A percentile compares a stretch with the other conserved stretches of the same genome.
Evolutionary conservation across 78 protist genomes (phyloP).

Genomic region (Dictyostelium brefeldianum): DNA sequence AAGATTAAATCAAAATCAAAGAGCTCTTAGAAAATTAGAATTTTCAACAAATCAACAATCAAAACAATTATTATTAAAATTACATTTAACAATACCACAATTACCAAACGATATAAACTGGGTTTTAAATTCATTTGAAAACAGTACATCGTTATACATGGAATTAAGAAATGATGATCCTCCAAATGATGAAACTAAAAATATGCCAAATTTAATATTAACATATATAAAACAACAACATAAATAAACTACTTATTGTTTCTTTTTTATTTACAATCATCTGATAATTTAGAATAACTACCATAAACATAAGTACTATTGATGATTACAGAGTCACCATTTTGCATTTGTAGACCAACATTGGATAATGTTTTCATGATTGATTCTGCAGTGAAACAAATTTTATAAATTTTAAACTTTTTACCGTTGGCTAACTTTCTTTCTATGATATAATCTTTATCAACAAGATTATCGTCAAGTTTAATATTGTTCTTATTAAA

Average conservation of each 20-base stretch:
- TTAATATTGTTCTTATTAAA: neutral
- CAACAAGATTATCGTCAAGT: neutral
- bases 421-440: slow-evolving; percentile 39
- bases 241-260: too few species aligned
- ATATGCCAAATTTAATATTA: neutral
- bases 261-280: too few species aligned
- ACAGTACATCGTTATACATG: neutral
- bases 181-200: neutral
- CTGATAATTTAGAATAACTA: slow-evolving; percentile 15
- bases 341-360: slow-evolving; percentile 26
- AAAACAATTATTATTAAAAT: neutral
- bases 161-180: slow-evolving; percentile 1
- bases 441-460: slow-evolving; percentile 25
- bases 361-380: neutral
- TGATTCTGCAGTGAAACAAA: slow-evolving; percentile 45
- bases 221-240: too few species aligned
- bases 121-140: neutral
- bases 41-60: neutral
- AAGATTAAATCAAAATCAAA: neutral
- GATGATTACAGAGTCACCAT: slow-evolving; percentile 15
- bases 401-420: slow-evolving; percentile 14
- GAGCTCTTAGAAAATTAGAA: slow-evolving; percentile 10
- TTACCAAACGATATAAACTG: neutral
- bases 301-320: slow-evolving; percentile 45
- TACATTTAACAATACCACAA: neutral